A percentile compares a stretch with the other conserved stretches of the same genome.
These are phyloP conservation scores for Piper longum DNA, from an alignment of 164 flowering plant species.

Conservation along the genomic window DNA sequence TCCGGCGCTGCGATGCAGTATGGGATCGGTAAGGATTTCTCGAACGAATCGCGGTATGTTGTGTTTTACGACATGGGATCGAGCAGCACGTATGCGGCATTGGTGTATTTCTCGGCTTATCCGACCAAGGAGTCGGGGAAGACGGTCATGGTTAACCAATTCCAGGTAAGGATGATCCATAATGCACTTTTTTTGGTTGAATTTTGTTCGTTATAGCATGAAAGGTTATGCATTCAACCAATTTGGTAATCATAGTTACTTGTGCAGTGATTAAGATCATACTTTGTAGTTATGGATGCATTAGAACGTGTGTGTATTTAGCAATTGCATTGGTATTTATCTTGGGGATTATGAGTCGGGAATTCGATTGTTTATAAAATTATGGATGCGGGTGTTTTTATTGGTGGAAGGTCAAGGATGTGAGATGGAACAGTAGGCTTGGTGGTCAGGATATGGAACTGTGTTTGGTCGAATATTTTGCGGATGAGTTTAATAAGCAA, in stretches of 20 bases:
- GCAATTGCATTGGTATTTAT: not conserved
- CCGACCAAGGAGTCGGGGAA: conserved; percentile 70
- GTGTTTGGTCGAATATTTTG: conserved; percentile 86
- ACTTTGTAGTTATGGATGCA: no score
- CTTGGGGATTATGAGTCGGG: no score
- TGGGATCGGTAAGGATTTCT: conserved; percentile 94
- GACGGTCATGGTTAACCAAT: conserved; percentile 72
- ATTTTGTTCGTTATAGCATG: no score
- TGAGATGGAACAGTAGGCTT: conserved; percentile 85
- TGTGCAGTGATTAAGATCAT: no score
- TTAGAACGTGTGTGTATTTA: no score
- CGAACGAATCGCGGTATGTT: conserved; percentile 78
- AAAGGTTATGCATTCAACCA: no score
- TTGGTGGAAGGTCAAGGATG: conserved; percentile 78
- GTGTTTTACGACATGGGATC: conserved; percentile 88
- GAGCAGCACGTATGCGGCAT: conserved; percentile 84
- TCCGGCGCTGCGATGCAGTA: conserved; percentile 94
- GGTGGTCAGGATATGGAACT: conserved; percentile 90
- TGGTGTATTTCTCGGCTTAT: conserved; percentile 81
- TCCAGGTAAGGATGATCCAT: conserved; percentile 50
- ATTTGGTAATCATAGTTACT: no score
- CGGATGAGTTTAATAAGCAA: conserved; percentile 87
- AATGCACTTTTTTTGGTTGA: not conserved
- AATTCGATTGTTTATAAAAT: not conserved
- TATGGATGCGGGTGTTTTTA: not conserved